Evolutionary conservation across 2,329 filamentous ascomycete species (phyloP).

Genomic region (Apiospora sp.): DNA sequence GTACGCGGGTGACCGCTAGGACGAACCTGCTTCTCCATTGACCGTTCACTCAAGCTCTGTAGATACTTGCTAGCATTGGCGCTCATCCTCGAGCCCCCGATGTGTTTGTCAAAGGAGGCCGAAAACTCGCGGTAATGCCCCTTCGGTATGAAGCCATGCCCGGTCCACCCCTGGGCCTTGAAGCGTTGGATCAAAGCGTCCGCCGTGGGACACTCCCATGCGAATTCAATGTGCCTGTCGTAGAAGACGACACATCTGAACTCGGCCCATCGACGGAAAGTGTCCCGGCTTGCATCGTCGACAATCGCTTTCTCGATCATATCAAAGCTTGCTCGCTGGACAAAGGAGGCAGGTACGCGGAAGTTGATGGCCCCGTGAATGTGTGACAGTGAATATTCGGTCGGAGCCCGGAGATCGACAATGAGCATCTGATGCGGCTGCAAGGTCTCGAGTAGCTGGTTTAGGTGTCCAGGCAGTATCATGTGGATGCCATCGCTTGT

Average conservation of each 20-base stretch:
- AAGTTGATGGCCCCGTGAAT: conserved; percentile 61
- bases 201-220: conserved; percentile 60
- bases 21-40: conserved; percentile 45
- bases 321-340: conserved; percentile 56
- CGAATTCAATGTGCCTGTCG: conserved; percentile 56
- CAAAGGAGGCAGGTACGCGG: conserved; percentile 57
- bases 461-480: conserved; percentile 61
- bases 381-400: conserved; percentile 59
- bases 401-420: conserved; percentile 57
- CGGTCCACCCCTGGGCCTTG: conserved; percentile 55
- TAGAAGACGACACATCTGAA: conserved; percentile 62
- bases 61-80: conserved; percentile 50
- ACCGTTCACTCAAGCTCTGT: conserved; percentile 47
- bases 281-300: conserved; percentile 56
- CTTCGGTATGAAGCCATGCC: conserved; percentile 62
- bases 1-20: not conserved
- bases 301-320: conserved; percentile 59
- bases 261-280: conserved; percentile 55
- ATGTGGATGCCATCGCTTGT: conserved; percentile 49
- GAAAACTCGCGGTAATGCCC: conserved; percentile 65
- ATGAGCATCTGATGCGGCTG: conserved; percentile 54
- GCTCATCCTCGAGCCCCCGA: conserved; percentile 53
- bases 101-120: conserved; percentile 59
- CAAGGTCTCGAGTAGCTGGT: conserved; percentile 59
- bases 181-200: conserved; percentile 55